Base-by-base conservation (phyloP, 257 asterid species). In the Lycium barbarum region DNA sequence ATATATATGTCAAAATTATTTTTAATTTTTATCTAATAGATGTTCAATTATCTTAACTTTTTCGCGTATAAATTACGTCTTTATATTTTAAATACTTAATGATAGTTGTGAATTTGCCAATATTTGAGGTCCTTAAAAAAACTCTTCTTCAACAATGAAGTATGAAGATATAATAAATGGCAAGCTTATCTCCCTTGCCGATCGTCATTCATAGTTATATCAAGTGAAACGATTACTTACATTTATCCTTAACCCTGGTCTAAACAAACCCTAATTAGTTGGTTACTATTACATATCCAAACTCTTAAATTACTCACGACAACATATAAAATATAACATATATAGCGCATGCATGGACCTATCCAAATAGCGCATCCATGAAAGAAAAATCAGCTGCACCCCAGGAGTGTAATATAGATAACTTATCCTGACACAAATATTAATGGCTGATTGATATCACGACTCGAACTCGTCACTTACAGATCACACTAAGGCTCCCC, bases 251-350 rank as follows among this genome's bases (percentile, higher is more conserved):
- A 20, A 47, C 17, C 26, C 18, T 58, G 3, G 65, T 58, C 26
- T 18, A 6, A 58, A 74, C 20, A 49, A 74, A 47, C 20, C 81
- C 81, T 5, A 7, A 51, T 5, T 20, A 73, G 47, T 40, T 73
- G 5, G 40, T 73, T 6, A 78, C 66, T 79, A 57, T 26, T 68
- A 85, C 84, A 85, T 22, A 58, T 70, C 78, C 80, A 18, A 58
- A 58, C 4, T 15, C 9, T 9, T 8, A 84, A 43, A 22, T 33
- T 51, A 17, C 65, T 15, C 65, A 58, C 26, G 11, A 17, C 4
- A 15, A 17, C 8, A 26, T 26, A 26, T 26, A 26, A 26, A 26
- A 26, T 1, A 26, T 26, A 26, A 26, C 33, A 26, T 26, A 26
- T 26, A 26, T 26, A 26, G 33, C 33, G 33, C 33, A 63, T 54